Evolutionary conservation across 108 stramenopile species (phyloP).

Genomic region (Cyclostephanos tholiformis): DNA sequence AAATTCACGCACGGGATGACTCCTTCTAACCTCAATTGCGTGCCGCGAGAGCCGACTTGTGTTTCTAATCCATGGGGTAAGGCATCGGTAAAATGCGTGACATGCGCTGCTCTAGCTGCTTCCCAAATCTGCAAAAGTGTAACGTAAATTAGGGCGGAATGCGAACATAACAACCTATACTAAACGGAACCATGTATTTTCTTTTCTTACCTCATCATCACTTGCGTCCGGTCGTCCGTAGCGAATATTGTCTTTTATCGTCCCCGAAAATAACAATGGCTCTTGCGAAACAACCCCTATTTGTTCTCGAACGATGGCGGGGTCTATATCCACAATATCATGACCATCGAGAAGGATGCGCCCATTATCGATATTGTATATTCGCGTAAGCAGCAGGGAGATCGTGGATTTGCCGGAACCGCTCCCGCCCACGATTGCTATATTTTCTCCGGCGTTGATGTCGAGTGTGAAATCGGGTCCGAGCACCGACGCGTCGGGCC

Average conservation of each 20-base stretch:
- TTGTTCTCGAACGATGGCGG: constrained; percentile 61
- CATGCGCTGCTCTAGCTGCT: constrained; percentile 77
- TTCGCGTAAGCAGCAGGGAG: constrained; percentile 74
- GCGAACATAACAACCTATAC: not conserved
- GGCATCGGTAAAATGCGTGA: constrained; percentile 66
- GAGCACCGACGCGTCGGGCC: constrained; percentile 73
- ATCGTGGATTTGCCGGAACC: constrained; percentile 90
- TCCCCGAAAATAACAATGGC: constrained; percentile 88
- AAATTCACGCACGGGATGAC: not conserved
- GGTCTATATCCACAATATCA: constrained; percentile 64
- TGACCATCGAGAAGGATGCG: constrained; percentile 75
- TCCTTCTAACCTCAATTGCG: constrained; percentile 64
- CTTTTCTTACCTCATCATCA: constrained; percentile 62
- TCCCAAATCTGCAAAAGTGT: constrained; percentile 18
- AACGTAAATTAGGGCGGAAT: not conserved
- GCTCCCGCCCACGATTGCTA: constrained; percentile 88
- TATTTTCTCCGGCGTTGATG: constrained; percentile 73
- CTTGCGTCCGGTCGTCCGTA: constrained; percentile 75
- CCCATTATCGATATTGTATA: constrained; percentile 74
- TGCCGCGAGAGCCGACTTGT: constrained; percentile 87
- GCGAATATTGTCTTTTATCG: constrained; percentile 84
- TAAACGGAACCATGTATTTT: not conserved
- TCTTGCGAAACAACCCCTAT: constrained; percentile 94
- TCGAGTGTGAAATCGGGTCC: constrained; percentile 63
- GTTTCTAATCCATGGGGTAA: constrained; percentile 89